phyloP scores from a whole-genome alignment of 1,139 yeast genomes.

The Pneumocystis oryctolagi region DNA sequence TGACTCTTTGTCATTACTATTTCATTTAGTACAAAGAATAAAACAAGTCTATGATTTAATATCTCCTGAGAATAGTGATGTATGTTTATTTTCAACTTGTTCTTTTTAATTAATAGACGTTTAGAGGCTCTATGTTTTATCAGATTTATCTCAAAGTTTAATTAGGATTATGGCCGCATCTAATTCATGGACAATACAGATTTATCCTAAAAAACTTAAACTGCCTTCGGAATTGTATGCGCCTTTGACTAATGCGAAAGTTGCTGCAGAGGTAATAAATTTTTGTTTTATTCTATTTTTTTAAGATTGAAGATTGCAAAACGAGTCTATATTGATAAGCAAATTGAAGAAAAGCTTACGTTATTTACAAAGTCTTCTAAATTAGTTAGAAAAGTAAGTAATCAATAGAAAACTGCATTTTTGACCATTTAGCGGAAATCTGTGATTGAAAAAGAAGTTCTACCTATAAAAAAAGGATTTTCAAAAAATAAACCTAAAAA shows the following conservation, averaged over 20 bases:
- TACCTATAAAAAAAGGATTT: neutral
- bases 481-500: neutral
- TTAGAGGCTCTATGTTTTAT: constrained; percentile 41
- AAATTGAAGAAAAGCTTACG: neutral
- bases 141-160: constrained; percentile 59
- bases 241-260: constrained; percentile 9
- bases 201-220: constrained; percentile 69
- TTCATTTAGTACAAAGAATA: constrained; percentile 61
- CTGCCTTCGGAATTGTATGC: constrained; percentile 32
- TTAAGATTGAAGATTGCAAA: neutral
- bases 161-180: constrained; percentile 43
- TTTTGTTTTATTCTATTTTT: neutral
- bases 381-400: neutral
- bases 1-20: constrained; percentile 57
- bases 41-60: constrained; percentile 56
- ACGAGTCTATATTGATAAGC: neutral
- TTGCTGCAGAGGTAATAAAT: constrained; percentile 3
- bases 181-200: constrained; percentile 53
- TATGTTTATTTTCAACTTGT: neutral
- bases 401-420: neutral
- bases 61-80: constrained; percentile 16
- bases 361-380: neutral
- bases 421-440: neutral
- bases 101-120: constrained; percentile 10
- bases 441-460: neutral